Evolutionary conservation across 345 rosid species (phyloP).

Genomic region (Eucalyptus sp.): DNA sequence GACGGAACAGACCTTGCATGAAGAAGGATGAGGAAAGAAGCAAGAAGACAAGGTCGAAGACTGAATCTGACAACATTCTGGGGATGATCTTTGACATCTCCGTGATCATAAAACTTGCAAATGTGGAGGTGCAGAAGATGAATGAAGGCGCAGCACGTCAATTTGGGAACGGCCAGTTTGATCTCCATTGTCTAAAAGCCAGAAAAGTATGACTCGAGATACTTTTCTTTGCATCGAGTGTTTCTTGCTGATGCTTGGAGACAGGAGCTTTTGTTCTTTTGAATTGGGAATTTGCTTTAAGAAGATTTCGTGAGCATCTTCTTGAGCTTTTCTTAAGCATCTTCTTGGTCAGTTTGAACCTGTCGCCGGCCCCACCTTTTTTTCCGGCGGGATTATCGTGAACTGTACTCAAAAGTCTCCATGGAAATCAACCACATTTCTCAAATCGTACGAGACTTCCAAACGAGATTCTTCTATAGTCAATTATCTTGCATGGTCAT

Average conservation of each 20-base stretch:
- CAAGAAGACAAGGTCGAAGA: not conserved
- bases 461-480: not conserved
- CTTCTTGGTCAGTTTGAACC: not conserved
- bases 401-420: not conserved
- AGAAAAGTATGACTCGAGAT: constrained; percentile 10
- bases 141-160: not conserved
- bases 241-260: not conserved
- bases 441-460: not conserved
- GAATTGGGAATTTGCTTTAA: not conserved
- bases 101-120: not conserved
- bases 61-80: not conserved
- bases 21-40: not conserved
- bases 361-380: not conserved
- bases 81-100: not conserved
- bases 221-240: constrained; percentile 17
- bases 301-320: not conserved
- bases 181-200: not conserved
- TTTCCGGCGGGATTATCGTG: not conserved
- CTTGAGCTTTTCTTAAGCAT: not conserved
- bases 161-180: not conserved
- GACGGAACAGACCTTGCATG: not conserved
- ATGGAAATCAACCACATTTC: not conserved
- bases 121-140: not conserved
- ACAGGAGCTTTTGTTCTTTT: not conserved
- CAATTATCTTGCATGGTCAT: not conserved